These are phyloP conservation scores for Pseudogymnoascus sp. DNA, from an alignment of 2,329 filamentous ascomycete species.

Conservation along the genomic window DNA sequence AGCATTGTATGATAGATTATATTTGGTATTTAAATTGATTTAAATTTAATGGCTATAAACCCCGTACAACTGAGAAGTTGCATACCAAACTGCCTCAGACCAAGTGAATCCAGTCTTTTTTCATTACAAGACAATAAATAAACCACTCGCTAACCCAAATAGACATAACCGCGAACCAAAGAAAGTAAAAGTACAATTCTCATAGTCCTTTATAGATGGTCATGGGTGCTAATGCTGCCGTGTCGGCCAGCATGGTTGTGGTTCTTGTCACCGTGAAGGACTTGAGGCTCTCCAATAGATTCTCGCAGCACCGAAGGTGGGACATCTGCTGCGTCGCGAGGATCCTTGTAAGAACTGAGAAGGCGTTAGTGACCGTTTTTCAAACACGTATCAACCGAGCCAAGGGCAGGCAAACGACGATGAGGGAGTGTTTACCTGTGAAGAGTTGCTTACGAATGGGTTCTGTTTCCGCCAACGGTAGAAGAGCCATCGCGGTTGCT, in stretches of 20 bases:
- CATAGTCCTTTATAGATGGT: neutral
- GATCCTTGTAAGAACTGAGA: slow-evolving; percentile 30
- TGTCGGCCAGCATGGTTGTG: slow-evolving; percentile 42
- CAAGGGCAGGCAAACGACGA: slow-evolving; percentile 12
- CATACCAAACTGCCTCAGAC: neutral
- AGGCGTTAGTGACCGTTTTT: neutral
- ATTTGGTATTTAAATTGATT: slow-evolving; percentile 40
- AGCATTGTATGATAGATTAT: slow-evolving; percentile 31
- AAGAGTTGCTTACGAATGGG: slow-evolving; percentile 28
- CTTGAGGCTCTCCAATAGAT: slow-evolving; percentile 38
- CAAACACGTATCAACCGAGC: neutral
- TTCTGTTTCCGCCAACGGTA: slow-evolving; percentile 49
- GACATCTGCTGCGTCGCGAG: slow-evolving; percentile 50
- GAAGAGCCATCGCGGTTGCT: slow-evolving; percentile 46
- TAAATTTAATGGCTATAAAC: neutral
- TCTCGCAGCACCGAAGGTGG: slow-evolving; percentile 47
- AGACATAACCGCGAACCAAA: neutral
- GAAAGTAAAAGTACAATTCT: slow-evolving; percentile 7
- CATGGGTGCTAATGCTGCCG: slow-evolving; percentile 27
- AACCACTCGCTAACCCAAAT: neutral
- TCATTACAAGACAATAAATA: neutral
- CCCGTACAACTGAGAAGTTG: neutral
- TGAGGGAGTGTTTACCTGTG: slow-evolving; percentile 10
- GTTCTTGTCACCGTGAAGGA: slow-evolving; percentile 38
- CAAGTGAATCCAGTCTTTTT: neutral